Evolutionary conservation across 2,329 filamentous ascomycete species (phyloP).

Genomic region (Penicillium sp.): DNA sequence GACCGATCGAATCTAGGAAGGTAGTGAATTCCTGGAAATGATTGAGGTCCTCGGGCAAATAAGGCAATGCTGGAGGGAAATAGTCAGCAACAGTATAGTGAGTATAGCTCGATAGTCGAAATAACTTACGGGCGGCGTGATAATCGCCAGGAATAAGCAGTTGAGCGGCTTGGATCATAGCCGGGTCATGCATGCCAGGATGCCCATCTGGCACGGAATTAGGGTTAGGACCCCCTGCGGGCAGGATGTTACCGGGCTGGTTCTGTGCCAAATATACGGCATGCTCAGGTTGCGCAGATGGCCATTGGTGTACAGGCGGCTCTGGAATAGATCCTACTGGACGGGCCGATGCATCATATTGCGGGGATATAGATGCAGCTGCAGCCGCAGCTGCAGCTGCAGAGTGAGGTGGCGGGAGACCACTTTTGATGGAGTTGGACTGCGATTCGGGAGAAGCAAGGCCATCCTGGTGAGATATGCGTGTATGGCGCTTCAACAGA

Average conservation of each 20-base stretch:
- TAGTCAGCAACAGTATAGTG: conserved; percentile 2
- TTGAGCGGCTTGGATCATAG: conserved; percentile 39
- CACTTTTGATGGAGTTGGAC: conserved; percentile 19
- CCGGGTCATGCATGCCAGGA: conserved; percentile 28
- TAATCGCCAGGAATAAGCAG: conserved; percentile 31
- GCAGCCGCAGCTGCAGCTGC: conserved; percentile 15
- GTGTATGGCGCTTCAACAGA: conserved; percentile 33
- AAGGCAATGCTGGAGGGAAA: conserved; percentile 23
- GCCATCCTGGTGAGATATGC: conserved; percentile 31
- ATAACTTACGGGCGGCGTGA: conserved; percentile 20
- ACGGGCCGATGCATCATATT: conserved; percentile 22
- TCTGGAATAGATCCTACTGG: conserved; percentile 22
- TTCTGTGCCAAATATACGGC: conserved; percentile 25
- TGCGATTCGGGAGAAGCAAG: conserved; percentile 29
- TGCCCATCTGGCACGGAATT: conserved; percentile 16
- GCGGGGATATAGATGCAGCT: conserved; percentile 16
- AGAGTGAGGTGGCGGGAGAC: conserved; percentile 14
- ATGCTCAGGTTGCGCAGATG: conserved; percentile 20
- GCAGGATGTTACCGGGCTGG: conserved; percentile 18
- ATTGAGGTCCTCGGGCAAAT: conserved; percentile 31
- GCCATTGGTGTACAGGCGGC: conserved; percentile 26
- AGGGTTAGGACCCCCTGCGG: conserved; percentile 10
- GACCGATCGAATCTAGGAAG: conserved; percentile 33
- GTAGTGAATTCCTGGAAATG: conserved; percentile 37
- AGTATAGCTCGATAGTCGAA: neutral